Base-by-base conservation (phyloP, 2,329 filamentous ascomycete species). In the Helicocarpus griseus region DNA sequence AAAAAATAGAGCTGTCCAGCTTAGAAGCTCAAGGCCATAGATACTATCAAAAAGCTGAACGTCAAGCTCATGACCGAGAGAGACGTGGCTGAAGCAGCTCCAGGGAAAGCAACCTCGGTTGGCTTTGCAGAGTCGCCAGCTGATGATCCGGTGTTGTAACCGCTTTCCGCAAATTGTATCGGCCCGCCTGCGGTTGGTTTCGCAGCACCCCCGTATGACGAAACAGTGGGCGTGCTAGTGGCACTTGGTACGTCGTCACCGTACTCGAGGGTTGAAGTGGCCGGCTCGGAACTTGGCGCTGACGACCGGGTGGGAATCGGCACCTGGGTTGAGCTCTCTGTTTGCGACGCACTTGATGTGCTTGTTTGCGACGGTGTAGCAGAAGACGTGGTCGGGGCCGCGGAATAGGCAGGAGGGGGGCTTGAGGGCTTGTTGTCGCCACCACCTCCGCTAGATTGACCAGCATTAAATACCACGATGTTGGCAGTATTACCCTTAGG, bases 401-500 rank as follows among this genome's bases (percentile, higher is more conserved):
- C 48, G n/a, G 31, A 35, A 35, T 35, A 35, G n/a, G 31, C 31
- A 14, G 31, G 31, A 35, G 31, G 31, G n/a, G 31, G n/a, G n/a
- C n/a, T n/a, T 14, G 39, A 29, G 28, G 40, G 14, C 11, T 52
- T 17, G 22, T 51, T 26, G 17, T 49, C 35, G n/a, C 68, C 65
- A 38, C 60, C 66, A 53, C 77, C 73, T 13, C 59, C 60, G 39
- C 64, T n/a, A n/a, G n/a, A n/a, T n/a, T n/a, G n/a, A n/a, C n/a
- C 67, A 38, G 63, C 59, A n/a, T 70, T 67, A 58, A 77, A 79
- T 28, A 87, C 79, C 24, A 87, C 78, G 56, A 90, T 80, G 60
- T 80, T 81, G 40, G 85, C 87, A 50, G 75, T 80, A 45, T 69
- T 68, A 24, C 86, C 86, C 59, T 79, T 78, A 40, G 82, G 74